Evolutionary conservation across 148 eudicot species (phyloP).

Genomic region (Euryodendron excelsum): DNA sequence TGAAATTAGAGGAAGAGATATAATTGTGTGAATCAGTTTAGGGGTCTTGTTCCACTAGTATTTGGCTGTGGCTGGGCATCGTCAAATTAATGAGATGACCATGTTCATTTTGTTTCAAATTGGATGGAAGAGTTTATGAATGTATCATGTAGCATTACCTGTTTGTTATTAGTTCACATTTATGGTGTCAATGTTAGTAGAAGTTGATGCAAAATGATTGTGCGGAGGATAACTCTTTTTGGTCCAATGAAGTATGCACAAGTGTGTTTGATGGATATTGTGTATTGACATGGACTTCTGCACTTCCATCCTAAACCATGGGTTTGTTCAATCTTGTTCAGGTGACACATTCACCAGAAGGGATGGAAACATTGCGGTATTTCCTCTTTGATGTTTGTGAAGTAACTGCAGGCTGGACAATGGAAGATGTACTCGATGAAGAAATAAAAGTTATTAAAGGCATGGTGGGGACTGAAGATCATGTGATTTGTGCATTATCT

Average conservation of each 20-base stretch:
- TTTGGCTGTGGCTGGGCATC: not conserved
- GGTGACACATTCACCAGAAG: slow-evolving; percentile 96
- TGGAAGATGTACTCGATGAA: slow-evolving; percentile 90
- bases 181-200: not conserved
- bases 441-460: slow-evolving; percentile 63
- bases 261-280: not conserved
- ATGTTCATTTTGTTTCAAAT: not conserved
- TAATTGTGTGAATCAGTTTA: not conserved
- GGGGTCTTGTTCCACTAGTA: not conserved
- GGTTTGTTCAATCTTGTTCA: slow-evolving; percentile 24
- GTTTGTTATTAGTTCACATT: not conserved
- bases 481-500: slow-evolving; percentile 91
- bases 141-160: not conserved
- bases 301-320: not conserved
- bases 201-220: not conserved
- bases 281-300: not conserved
- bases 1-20: not conserved
- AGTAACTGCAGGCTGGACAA: slow-evolving; percentile 74
- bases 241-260: not conserved
- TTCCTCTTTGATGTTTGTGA: slow-evolving; percentile 87
- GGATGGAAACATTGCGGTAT: slow-evolving; percentile 76
- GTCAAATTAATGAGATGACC: not conserved
- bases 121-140: not conserved
- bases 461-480: slow-evolving; percentile 77
- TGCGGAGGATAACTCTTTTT: not conserved